Evolutionary conservation across 2,329 filamentous ascomycete species (phyloP), one percentile per base, ranked within the genome.

Genomic region (Coniella lustricola): DNA sequence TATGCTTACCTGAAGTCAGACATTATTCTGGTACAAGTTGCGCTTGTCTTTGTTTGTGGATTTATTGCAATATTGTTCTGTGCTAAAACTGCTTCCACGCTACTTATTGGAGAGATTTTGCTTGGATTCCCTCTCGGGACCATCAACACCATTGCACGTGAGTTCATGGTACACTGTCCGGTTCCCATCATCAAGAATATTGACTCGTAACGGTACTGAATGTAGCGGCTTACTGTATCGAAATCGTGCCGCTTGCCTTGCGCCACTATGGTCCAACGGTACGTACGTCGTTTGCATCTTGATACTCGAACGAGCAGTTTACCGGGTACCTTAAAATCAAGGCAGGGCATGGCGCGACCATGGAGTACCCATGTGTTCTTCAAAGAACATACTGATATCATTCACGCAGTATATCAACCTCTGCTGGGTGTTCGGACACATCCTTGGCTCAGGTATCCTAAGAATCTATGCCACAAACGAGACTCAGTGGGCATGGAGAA

Each of bases 121-220:
- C 43, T 45, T 20, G 43, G 34, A 8, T 32, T 45, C 13, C 43
- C 43, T 3, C 22, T 45, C 5, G 43, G 43, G 7, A 45, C 43
- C n/a, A 45, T 45, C 12, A 32, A 45, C 12, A 45, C 43, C 14
- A 45, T 45, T 45, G 43, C 43, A 20, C 43, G 43, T 45, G 16
- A 37, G 43, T 13, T 16, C 2, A 18, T n/a, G 9, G n/a, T n/a
- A n/a, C n/a, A n/a, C n/a, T n/a, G n/a, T n/a, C n/a, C n/a, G n/a
- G n/a, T n/a, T n/a, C n/a, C n/a, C n/a, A n/a, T 31, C 5, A 4
- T 5, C 8, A 14, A 9, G 14, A 7, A 12, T n/a, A 13, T 17
- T 32, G 7, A n/a, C 17, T 25, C n/a, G n/a, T n/a, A n/a, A n/a
- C n/a, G n/a, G 2, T 5, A n/a, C 10, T 21, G 7, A 3, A 21